Evolutionary conservation across 192 early-diverging fungal genomes (phyloP).

Genomic region (Entophlyctis luteolus): DNA sequence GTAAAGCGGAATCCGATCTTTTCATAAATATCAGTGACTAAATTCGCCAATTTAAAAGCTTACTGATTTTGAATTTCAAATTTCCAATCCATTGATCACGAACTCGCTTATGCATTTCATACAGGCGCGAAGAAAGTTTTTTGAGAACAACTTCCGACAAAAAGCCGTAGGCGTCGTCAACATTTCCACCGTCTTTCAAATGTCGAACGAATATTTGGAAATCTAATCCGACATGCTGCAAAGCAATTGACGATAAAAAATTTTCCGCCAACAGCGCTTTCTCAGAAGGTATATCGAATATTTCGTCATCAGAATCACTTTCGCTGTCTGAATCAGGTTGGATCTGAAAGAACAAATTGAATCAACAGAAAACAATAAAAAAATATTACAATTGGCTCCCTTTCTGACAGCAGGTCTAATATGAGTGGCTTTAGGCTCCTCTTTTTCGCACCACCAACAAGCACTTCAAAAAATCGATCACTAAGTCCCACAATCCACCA

Average conservation of each 20-base stretch:
- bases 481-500: conserved; percentile 44
- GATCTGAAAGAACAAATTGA: background rate
- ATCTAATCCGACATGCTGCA: conserved; percentile 39
- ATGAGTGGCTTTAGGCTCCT: conserved; percentile 34
- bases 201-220: conserved; percentile 40
- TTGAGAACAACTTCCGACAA: conserved; percentile 32
- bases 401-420: conserved; percentile 34
- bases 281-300: conserved; percentile 33
- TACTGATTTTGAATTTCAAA: conserved; percentile 28
- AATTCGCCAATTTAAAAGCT: background rate
- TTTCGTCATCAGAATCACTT: conserved; percentile 17
- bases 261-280: conserved; percentile 28
- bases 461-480: conserved; percentile 45
- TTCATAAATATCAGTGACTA: background rate
- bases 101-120: conserved; percentile 29
- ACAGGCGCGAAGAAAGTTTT: conserved; percentile 21
- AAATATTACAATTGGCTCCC: conserved; percentile 37
- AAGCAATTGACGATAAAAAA: conserved; percentile 25
- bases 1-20: conserved; percentile 26
- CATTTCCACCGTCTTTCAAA: conserved; percentile 26
- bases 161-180: conserved; percentile 33
- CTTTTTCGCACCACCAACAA: conserved; percentile 40
- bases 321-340: conserved; percentile 37
- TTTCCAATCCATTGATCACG: conserved; percentile 22
- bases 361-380: background rate